These are phyloP conservation scores for Martiniozyma abietophila DNA, from an alignment of 805 yeast species.

Conservation along the genomic window DNA sequence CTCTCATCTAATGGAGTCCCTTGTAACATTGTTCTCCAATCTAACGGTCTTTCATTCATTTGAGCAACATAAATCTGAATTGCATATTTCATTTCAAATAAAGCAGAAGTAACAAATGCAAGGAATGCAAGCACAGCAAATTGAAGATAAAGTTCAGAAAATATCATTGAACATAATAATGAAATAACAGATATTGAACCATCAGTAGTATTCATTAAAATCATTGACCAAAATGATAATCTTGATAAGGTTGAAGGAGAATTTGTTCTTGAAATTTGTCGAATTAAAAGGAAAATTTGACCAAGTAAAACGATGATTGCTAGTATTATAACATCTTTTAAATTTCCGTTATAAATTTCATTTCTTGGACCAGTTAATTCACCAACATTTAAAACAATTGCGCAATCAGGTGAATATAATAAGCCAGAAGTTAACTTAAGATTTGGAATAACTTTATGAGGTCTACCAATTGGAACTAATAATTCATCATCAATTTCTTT, in stretches of 20 bases:
- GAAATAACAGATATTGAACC: constrained; percentile 58
- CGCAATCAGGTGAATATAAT: constrained; percentile 87
- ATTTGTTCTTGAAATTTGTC: constrained; percentile 61
- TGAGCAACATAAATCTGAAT: constrained; percentile 61
- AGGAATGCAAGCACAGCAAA: constrained; percentile 62
- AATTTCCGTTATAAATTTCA: constrained; percentile 34
- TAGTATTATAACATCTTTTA: constrained; percentile 33
- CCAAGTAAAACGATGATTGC: constrained; percentile 37
- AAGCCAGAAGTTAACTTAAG: constrained; percentile 47
- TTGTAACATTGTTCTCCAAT: constrained; percentile 55
- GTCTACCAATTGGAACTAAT: constrained; percentile 67
- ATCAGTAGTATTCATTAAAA: constrained; percentile 57
- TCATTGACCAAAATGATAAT: constrained; percentile 60
- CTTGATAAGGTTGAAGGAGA: constrained; percentile 77
- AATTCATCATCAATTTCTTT: constrained; percentile 64
- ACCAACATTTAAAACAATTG: constrained; percentile 37
- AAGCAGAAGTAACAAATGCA: constrained; percentile 57
- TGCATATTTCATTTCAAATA: constrained; percentile 70
- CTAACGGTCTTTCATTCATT: constrained; percentile 58
- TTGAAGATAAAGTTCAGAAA: constrained; percentile 52
- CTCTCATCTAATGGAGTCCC: constrained; percentile 43
- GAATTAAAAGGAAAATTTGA: constrained; percentile 49
- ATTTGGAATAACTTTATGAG: constrained; percentile 50
- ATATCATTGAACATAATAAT: constrained; percentile 46
- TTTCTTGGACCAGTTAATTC: constrained; percentile 44